phyloP scores from a whole-genome alignment of 2,329 filamentous ascomycete species.

The Colletotrichum plurivorum region DNA sequence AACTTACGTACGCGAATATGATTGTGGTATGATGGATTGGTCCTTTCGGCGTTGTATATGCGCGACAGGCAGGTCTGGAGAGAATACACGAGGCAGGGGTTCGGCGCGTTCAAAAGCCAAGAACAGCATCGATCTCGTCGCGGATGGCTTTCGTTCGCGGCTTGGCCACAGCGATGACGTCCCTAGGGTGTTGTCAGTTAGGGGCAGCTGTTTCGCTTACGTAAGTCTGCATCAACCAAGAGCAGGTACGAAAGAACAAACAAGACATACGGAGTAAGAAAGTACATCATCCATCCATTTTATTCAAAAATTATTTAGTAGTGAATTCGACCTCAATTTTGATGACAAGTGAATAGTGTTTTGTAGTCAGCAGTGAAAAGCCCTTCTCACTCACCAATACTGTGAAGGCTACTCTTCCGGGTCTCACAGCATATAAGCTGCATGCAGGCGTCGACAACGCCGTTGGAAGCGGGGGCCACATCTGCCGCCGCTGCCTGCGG shows the following conservation, averaged over 20 bases:
- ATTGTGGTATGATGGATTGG: constrained; percentile 1
- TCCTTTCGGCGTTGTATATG: not conserved
- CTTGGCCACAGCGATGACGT: constrained; percentile 32
- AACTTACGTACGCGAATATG: not conserved
- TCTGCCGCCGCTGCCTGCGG: not conserved
- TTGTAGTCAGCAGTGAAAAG: too few species aligned
- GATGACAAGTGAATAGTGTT: too few species aligned
- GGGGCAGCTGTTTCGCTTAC: too few species aligned
- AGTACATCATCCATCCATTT: too few species aligned
- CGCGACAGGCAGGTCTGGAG: not conserved
- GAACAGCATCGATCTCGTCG: not conserved
- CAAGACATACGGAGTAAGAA: too few species aligned
- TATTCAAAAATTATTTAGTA: too few species aligned
- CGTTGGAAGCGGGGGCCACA: not conserved
- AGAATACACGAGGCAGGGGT: constrained; percentile 20
- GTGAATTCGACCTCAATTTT: too few species aligned
- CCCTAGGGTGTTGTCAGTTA: not conserved
- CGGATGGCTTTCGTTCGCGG: constrained; percentile 31
- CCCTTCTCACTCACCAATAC: not conserved
- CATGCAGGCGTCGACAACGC: not conserved
- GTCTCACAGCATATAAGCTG: constrained; percentile 1
- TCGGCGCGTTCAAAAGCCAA: constrained; percentile 19
- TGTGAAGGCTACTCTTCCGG: not conserved
- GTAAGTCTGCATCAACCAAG: too few species aligned
- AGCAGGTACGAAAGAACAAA: too few species aligned